Percentiles rank a stretch among this genome's conserved stretches.
These are phyloP conservation scores for Scalesia atractyloides DNA, from an alignment of 129 eudicot genomes.

Conservation along the genomic window DNA sequence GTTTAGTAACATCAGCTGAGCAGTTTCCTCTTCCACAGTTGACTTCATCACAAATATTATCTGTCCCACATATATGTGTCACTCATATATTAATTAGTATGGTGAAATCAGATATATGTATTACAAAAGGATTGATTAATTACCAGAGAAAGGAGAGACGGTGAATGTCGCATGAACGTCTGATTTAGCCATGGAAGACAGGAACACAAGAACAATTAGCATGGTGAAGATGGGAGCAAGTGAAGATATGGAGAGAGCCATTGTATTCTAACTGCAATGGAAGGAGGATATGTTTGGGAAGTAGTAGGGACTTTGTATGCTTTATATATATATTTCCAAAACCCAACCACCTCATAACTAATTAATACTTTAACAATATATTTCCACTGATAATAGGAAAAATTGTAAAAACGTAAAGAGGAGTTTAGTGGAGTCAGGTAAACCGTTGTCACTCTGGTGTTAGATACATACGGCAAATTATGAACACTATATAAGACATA, in stretches of 20 bases:
- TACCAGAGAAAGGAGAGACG: conserved; percentile 40
- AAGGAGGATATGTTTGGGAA: conserved; percentile 11
- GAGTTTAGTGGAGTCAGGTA: too few species aligned
- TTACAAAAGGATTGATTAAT: neutral
- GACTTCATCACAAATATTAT: conserved; percentile 53
- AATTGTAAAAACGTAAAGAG: too few species aligned
- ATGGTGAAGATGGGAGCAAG: conserved; percentile 12
- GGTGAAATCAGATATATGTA: too few species aligned
- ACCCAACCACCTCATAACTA: neutral
- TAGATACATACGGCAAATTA: too few species aligned
- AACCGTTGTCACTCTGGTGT: too few species aligned
- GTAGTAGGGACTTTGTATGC: neutral
- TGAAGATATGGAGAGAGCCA: conserved; percentile 28
- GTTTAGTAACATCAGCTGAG: conserved; percentile 35
- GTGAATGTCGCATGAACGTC: conserved; percentile 12
- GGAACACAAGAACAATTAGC: conserved; percentile 19
- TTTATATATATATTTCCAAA: neutral
- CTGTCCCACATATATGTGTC: conserved; percentile 13
- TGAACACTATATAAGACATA: too few species aligned
- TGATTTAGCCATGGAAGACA: conserved; percentile 15
- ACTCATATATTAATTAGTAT: neutral
- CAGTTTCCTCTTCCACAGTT: conserved; percentile 88
- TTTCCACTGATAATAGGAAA: too few species aligned
- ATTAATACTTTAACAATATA: neutral
- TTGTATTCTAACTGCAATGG: conserved; percentile 1